phyloP scores from a whole-genome alignment of 2,329 filamentous ascomycete genomes.

The Aciculosporium take region DNA sequence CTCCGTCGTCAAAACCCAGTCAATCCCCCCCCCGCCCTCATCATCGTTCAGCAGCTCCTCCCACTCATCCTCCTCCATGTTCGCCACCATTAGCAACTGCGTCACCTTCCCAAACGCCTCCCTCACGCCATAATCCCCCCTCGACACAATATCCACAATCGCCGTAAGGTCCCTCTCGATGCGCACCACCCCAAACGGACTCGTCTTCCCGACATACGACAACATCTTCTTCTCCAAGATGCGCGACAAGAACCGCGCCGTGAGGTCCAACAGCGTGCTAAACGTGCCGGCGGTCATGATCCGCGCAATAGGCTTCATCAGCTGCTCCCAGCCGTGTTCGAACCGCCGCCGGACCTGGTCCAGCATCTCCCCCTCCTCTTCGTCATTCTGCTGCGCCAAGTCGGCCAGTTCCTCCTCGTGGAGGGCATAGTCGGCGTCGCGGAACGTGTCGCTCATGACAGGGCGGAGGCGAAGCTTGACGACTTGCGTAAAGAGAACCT shows the following conservation, averaged over 20 bases:
- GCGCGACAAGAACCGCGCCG: constrained; percentile 59
- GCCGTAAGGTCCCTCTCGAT: constrained; percentile 74
- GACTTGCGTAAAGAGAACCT: constrained; percentile 77
- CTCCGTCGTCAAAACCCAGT: constrained; percentile 57
- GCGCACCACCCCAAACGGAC: constrained; percentile 65
- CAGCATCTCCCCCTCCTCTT: constrained; percentile 37
- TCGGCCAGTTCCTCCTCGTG: constrained; percentile 47
- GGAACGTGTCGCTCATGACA: constrained; percentile 76
- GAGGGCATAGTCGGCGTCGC: constrained; percentile 75
- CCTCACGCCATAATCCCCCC: constrained; percentile 61
- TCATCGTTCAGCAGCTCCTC: constrained; percentile 48
- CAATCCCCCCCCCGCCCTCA: constrained; percentile 52
- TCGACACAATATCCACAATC: constrained; percentile 53
- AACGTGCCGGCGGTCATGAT: constrained; percentile 70
- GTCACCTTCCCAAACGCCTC: constrained; percentile 63
- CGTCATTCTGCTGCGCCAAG: constrained; percentile 37
- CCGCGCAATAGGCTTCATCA: constrained; percentile 73
- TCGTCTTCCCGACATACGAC: constrained; percentile 65
- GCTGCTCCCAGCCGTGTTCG: constrained; percentile 68
- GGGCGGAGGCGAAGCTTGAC: constrained; percentile 74
- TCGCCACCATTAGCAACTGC: constrained; percentile 75
- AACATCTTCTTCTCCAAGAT: constrained; percentile 80
- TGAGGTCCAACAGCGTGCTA: constrained; percentile 58
- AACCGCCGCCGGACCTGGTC: constrained; percentile 68
- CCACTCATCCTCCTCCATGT: constrained; percentile 95